phyloP scores from a whole-genome alignment of 2,329 filamentous ascomycete genomes.

The Botrytis hyacinthi region DNA sequence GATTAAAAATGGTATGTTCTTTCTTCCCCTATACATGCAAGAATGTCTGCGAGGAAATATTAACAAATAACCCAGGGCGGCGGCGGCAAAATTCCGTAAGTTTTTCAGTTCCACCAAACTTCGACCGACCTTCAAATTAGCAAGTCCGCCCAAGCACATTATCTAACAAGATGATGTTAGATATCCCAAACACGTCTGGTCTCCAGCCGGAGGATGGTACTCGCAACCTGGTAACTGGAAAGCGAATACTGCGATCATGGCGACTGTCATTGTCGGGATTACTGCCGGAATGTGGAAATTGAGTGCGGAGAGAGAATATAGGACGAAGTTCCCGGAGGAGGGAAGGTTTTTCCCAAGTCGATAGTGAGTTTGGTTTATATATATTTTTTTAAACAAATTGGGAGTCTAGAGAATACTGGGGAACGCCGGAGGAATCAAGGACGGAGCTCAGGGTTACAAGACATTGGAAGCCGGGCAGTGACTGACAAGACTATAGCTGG shows the following conservation, averaged over 20 bases:
- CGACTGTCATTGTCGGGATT: constrained; percentile 65
- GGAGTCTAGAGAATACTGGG: not conserved
- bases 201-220: constrained; percentile 97
- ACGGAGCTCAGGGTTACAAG: too few species aligned
- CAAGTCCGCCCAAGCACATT: constrained; percentile 11
- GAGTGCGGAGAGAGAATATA: constrained; percentile 71
- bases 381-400: not conserved
- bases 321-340: constrained; percentile 72
- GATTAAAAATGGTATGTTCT: constrained; percentile 56
- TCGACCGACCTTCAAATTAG: not conserved
- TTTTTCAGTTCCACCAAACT: constrained; percentile 28
- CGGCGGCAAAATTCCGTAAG: constrained; percentile 74
- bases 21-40: not conserved
- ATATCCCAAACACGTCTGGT: constrained; percentile 99
- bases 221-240: constrained; percentile 93
- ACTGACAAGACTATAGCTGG: constrained; percentile 53
- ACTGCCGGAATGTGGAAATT: constrained; percentile 66
- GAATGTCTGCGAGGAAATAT: constrained; percentile 26
- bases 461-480: not conserved
- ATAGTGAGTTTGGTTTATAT: constrained; percentile 61
- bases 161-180: constrained; percentile 46
- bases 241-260: constrained; percentile 78
- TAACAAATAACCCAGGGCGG: constrained; percentile 61
- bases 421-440: not conserved
- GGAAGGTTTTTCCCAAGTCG: constrained; percentile 80